These are phyloP conservation scores for Acer negundo DNA, from an alignment of 345 rosid genomes.

Conservation along the genomic window DNA sequence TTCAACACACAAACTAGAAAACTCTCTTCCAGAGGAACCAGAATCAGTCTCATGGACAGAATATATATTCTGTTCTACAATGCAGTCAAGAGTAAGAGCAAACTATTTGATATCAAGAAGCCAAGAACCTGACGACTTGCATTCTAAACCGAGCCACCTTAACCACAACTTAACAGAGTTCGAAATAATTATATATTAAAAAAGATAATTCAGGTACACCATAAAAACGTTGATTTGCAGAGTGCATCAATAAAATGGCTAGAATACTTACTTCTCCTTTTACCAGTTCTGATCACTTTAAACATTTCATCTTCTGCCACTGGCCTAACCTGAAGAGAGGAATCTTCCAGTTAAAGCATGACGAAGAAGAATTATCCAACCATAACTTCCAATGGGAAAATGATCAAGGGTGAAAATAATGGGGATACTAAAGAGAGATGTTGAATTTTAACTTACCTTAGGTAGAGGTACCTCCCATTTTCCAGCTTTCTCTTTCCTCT, in stretches of 20 bases:
- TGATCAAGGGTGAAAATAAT: neutral
- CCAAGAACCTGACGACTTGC: neutral
- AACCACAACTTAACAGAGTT: neutral
- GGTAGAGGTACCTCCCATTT: slow-evolving; percentile 97
- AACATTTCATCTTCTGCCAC: slow-evolving; percentile 99
- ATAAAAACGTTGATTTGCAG: neutral
- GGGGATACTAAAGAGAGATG: neutral
- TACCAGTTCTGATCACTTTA: slow-evolving; percentile 85
- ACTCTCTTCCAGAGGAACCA: neutral
- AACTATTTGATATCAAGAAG: neutral
- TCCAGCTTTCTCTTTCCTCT: slow-evolving; percentile 96
- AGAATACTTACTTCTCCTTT: slow-evolving; percentile 72
- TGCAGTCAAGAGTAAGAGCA: neutral
- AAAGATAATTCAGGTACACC: neutral
- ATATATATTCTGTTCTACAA: neutral
- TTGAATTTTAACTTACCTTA: slow-evolving; percentile 49
- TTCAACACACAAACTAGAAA: neutral
- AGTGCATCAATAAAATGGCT: neutral
- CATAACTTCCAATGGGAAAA: neutral
- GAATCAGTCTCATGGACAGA: neutral
- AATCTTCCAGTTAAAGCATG: neutral
- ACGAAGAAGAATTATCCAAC: neutral
- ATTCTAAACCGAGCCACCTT: neutral
- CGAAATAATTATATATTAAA: neutral
- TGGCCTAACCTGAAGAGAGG: slow-evolving; percentile 77